Base-by-base conservation (phyloP, 805 yeast species). In the Candida wancherniae region DNA sequence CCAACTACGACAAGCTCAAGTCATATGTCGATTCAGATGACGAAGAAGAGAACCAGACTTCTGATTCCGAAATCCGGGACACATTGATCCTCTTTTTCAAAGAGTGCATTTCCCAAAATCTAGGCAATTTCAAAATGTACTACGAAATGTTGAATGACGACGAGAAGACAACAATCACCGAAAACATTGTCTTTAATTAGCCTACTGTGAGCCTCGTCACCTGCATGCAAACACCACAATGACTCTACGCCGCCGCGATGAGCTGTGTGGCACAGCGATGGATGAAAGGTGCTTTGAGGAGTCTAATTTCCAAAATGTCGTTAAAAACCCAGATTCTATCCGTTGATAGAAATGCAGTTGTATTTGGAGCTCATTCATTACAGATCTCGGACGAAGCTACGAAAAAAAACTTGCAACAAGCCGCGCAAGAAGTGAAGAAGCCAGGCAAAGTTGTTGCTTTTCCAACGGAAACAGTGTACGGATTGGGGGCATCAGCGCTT, bases 391-490 rank as follows among this genome's bases (percentile, higher is more conserved):
- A 80, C 47, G 47, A 62, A n/a, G 53, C 53, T 16, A 79, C 94
- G 0, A 57, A 62, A 36, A 34, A 45, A 8, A 73, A 73, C 37
- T 57, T 87, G 2, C 30, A 55, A 8, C 57, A 57, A 12, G 97
- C 96, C 5, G 47, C 48, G 6, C 18, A 24, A 6, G 37, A 31
- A 14, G 37, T 45, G 15, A 26, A 22, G 19, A 15, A 22, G 16
- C 24, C 40, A 9, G 49, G 49, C 3, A 28, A 33, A 3, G 86
- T 80, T 0, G 87, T 92, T 9, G 97, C 90, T 0, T 88, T 92
- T 48, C 98, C 98, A 2, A 85, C 98, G 0, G 98, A 92, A 52
- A 92, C 98, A 0, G 98, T 92, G 0, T 92, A 92, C 55, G 98
- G 98, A 0, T 67, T 92, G 1, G 98, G 95, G 0, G 98, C 92